These are phyloP conservation scores for Phytophthora hybrid DNA, from an alignment of 352 stramenopile species.

Conservation along the genomic window DNA sequence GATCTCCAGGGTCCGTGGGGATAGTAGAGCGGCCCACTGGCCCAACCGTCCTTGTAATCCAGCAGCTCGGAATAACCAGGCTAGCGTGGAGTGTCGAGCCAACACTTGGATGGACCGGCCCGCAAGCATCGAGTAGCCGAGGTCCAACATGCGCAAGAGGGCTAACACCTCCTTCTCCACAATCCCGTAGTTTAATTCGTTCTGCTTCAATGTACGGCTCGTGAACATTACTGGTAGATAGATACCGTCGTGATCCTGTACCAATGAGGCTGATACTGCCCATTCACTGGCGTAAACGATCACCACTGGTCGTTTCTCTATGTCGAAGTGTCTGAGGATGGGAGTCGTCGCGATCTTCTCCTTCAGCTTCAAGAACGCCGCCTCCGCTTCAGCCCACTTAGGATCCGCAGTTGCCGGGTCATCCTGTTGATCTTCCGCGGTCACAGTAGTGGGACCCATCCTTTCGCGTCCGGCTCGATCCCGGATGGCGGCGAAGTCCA, in stretches of 20 bases:
- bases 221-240: background rate
- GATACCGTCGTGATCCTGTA: background rate
- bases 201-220: background rate
- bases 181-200: background rate
- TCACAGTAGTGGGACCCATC: too few relatives aligned
- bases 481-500: background rate
- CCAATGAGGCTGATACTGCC: background rate
- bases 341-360: background rate
- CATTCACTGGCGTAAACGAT: background rate
- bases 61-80: background rate
- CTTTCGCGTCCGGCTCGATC: too few relatives aligned
- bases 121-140: background rate
- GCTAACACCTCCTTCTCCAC: background rate
- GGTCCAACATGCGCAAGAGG: background rate
- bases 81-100: constrained; percentile 5
- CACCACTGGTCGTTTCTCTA: background rate
- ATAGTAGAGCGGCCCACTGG: constrained; percentile 6
- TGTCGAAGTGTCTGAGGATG: background rate
- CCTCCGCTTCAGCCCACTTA: too few relatives aligned
- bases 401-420: too few relatives aligned
- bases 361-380: background rate
- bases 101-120: too few relatives aligned
- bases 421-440: too few relatives aligned
- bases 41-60: background rate
- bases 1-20: background rate